phyloP scores from a whole-genome alignment of 495 filamentous ascomycete species.

The Aspergillus diversus region DNA sequence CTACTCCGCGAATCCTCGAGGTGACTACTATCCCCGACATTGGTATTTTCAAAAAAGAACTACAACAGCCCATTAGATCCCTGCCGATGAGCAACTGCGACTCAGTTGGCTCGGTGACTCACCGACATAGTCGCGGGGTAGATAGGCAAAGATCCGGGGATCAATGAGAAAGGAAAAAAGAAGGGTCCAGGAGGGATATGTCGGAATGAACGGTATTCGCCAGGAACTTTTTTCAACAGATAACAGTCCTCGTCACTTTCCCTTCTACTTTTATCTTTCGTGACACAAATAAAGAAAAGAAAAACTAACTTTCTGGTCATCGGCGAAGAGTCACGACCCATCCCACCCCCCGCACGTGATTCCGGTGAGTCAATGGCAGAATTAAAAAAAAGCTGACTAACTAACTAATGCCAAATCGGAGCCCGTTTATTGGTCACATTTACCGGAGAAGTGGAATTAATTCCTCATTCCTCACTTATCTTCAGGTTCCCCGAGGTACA shows the following conservation, averaged over 20 bases:
- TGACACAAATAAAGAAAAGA: neutral
- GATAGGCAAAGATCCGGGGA: conserved; percentile 12
- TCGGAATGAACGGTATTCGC: conserved; percentile 26
- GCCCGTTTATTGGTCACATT: too few relatives aligned
- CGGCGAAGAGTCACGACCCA: neutral
- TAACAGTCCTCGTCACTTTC: neutral
- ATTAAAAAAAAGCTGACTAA: neutral
- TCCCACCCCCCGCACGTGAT: conserved; percentile 23
- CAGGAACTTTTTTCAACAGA: conserved; percentile 3
- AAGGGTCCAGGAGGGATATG: neutral
- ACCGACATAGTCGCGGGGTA: conserved; percentile 45
- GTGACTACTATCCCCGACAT: conserved; percentile 77
- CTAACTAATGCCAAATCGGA: neutral
- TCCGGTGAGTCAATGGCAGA: conserved; percentile 14
- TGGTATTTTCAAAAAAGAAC: conserved; percentile 90
- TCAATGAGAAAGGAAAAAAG: conserved; percentile 2
- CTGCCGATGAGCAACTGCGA: conserved; percentile 1
- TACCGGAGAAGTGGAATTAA: too few relatives aligned
- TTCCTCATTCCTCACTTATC: too few relatives aligned
- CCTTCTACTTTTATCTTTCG: neutral
- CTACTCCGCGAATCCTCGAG: conserved; percentile 93
- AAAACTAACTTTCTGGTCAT: neutral
- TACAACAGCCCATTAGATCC: conserved; percentile 29
- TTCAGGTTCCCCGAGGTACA: neutral
- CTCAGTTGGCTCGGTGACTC: conserved; percentile 34